Percentiles rank a stretch among this genome's conserved stretches.
Evolutionary conservation across 192 early-diverging fungal species (phyloP).

Genomic region (Coemansia umbellata): DNA sequence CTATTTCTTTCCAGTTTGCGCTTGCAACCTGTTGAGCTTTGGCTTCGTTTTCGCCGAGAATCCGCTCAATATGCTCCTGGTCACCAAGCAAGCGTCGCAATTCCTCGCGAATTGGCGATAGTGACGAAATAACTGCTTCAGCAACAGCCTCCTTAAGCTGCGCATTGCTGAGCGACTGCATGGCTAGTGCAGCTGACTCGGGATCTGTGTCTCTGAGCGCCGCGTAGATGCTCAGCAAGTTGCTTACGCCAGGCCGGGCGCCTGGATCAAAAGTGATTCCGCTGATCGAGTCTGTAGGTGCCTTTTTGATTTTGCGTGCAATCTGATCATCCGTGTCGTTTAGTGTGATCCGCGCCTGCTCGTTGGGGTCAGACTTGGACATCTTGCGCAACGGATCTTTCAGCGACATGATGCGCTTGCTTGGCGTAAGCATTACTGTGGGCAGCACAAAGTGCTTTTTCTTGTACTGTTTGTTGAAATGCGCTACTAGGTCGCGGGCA

Average conservation of each 20-base stretch:
- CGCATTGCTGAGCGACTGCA: conserved; percentile 51
- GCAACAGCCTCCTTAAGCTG: conserved; percentile 74
- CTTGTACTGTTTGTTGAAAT: conserved; percentile 73
- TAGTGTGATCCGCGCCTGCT: conserved; percentile 71
- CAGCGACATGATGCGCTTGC: conserved; percentile 84
- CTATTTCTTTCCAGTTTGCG: conserved; percentile 48
- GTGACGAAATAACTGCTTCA: conserved; percentile 55
- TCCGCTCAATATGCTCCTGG: conserved; percentile 56
- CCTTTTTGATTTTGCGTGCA: conserved; percentile 61
- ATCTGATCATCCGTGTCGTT: conserved; percentile 67
- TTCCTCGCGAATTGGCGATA: conserved; percentile 68
- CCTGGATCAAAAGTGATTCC: conserved; percentile 71
- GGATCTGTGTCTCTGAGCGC: conserved; percentile 37
- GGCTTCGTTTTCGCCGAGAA: conserved; percentile 63
- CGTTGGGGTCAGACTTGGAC: conserved; percentile 80
- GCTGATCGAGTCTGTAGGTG: conserved; percentile 63
- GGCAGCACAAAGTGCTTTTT: conserved; percentile 66
- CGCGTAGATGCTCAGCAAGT: conserved; percentile 76
- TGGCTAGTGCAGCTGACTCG: conserved; percentile 47
- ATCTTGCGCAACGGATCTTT: conserved; percentile 74
- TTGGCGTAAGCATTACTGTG: conserved; percentile 54
- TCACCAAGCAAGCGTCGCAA: conserved; percentile 58
- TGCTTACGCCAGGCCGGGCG: conserved; percentile 75
- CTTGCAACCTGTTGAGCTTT: conserved; percentile 60
- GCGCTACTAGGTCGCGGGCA: conserved; percentile 68